Evolutionary conservation across 768 basidiomycete species (phyloP).

Genomic region (Boletales sp.): DNA sequence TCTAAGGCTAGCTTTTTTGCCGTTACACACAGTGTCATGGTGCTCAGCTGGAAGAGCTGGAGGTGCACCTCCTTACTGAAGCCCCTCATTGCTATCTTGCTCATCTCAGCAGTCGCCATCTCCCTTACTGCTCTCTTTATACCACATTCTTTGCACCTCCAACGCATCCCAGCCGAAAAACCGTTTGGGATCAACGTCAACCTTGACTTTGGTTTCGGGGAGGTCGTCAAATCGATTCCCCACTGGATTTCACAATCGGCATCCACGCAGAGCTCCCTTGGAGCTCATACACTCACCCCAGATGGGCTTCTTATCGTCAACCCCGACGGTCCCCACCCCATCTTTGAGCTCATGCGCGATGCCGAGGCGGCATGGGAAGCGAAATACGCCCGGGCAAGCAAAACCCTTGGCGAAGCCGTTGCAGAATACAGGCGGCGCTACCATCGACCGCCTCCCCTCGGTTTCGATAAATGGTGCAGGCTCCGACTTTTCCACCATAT

Average conservation of each 20-base stretch:
- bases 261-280: not conserved
- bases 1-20: too few relatives aligned
- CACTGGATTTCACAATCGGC: too few relatives aligned
- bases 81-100: not conserved
- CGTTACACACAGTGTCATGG: too few relatives aligned
- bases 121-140: not conserved
- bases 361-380: constrained; percentile 36
- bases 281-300: constrained; percentile 17
- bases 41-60: not conserved
- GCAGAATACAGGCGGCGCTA: constrained; percentile 38
- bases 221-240: too few relatives aligned
- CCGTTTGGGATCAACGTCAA: not conserved
- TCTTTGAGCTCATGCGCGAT: constrained; percentile 37
- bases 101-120: not conserved
- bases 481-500: not conserved
- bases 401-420: constrained; percentile 35
- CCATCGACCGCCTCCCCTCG: constrained; percentile 34
- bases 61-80: not conserved
- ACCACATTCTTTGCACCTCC: not conserved
- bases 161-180: too few relatives aligned
- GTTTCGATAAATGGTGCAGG: constrained; percentile 42
- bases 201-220: not conserved
- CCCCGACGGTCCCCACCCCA: constrained; percentile 38
- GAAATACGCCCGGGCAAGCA: constrained; percentile 34
- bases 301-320: constrained; percentile 35